Evolutionary conservation across 2,329 filamentous ascomycete genomes (phyloP), one percentile per base, ranked within the genome.

Genomic region (Bisporella sp.): DNA sequence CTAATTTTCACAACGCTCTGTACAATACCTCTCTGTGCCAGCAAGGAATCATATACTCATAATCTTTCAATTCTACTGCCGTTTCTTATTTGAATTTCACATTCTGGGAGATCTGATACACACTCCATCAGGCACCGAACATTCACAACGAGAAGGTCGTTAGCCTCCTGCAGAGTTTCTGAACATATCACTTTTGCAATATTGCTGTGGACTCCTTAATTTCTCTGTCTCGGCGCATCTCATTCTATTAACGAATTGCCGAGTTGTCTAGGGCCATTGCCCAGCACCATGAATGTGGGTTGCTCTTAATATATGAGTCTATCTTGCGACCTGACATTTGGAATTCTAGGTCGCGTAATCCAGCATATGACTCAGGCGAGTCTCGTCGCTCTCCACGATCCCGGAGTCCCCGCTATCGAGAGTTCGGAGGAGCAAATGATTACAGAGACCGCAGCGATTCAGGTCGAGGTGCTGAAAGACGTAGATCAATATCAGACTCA

Each of bases 401-500:
- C 45, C 57, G 59, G 53, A 64, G 70, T 12, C 70, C 71, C 45
- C 57, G 64, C 37, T 64, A 64, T 45, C 64, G 61, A 54, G 62
- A 64, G 37, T 40, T 50, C 59, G 74, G 80, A 55, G 74, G 73
- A 51, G 63, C 21, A 21, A 21, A 64, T 45, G 59, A 59, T 79
- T 74, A 60, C 82, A 28, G 31, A 47, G 66, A 62, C 37, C 60
- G 62, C 53, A 58, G 59, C 46, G 59, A 57, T 4, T 45, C 50
- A 32, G 51, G 45, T 44, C 61, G 63, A 33, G 60, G 59, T 12
- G 54, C 54, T n/a, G 64, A 64, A 37, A 57, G 60, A 55, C 56
- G 62, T 8, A 56, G 61, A 31, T 64, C 62, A n/a, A 57, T 59
- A 41, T 40, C 48, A 60, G 12, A 60, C 61, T 51, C 55, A 13